Evolutionary conservation across 371 early-diverging fungal species (phyloP), one percentile per base, ranked within the genome.

Genomic region (Apophysomyces ossiformis): DNA sequence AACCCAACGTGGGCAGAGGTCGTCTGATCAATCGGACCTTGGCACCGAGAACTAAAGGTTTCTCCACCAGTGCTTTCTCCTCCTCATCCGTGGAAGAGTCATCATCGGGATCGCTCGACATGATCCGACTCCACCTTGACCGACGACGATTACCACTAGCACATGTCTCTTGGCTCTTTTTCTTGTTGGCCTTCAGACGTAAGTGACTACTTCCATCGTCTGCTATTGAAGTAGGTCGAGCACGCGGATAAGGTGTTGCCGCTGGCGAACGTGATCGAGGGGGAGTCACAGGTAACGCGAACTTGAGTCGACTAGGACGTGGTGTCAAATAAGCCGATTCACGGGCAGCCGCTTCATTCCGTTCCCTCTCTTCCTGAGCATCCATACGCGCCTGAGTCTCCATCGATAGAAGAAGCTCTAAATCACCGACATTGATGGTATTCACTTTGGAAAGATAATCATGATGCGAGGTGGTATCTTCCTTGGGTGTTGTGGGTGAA

Each of bases 321-420:
- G 21, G 15, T 44, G 63, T 26, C 18, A 63, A 11, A 2, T 32
- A 45, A 5, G 46, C 46, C 8, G 46, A 45, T 45, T 45, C 46
- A 13, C 26, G 16, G 36, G 43, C 12, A 18, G 16, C 64, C 61
- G 61, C 36, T 13, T 54, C 63, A 16, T 18, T 36, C 57, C 16
- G 50, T 37, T 60, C 47, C 38, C 32, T 41, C 26, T 69, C 65
- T 57, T 65, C 66, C 43, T 64, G 69, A 36, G 54, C 65, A 46
- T 79, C 76, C 65, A 79, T 72, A 4, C 76, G 67, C 9, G 73
- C 73, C 46, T 79, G 77, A 5, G 75, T 74, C 44, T 76, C 76
- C 65, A 74, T 56, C 0, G 79, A 71, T 13, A 78, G 37, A 1
- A 78, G 43, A 5, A 75, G 57, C 12, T 78, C 79, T 65, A 78